A percentile compares a stretch with the other conserved stretches of the same genome.
Conservation (phyloP, 2,329 filamentous ascomycete genomes). For the Colletotrichum limetticola region DNA sequence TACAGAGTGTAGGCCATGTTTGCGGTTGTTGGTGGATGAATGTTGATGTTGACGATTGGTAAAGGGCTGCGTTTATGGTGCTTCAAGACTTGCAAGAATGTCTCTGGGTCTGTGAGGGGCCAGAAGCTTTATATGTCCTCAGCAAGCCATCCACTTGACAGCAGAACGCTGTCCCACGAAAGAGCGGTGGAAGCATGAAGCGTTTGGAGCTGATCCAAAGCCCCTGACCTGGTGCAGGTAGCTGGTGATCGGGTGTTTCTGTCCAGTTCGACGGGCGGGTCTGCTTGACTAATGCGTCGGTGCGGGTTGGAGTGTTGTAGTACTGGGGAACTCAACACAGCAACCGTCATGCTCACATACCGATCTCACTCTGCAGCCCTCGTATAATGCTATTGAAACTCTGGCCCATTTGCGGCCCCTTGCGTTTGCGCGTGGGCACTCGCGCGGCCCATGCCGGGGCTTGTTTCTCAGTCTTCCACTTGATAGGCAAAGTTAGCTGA, state of each 20-base stretch:
- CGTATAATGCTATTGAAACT: background rate
- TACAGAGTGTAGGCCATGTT: conserved; percentile 29
- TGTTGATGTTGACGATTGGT: background rate
- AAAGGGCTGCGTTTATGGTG: background rate
- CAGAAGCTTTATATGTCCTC: conserved; percentile 8
- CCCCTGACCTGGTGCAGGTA: background rate
- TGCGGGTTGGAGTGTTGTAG: background rate
- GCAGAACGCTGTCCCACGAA: background rate
- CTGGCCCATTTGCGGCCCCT: background rate
- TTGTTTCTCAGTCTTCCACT: background rate
- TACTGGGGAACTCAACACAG: background rate
- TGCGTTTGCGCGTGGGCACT: background rate
- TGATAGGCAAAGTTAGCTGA: background rate
- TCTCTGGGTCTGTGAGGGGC: background rate
- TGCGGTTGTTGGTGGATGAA: background rate
- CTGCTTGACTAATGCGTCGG: conserved; percentile 26
- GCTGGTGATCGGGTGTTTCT: conserved; percentile 29
- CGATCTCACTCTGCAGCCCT: background rate
- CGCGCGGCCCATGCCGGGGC: background rate
- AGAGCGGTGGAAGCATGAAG: conserved; percentile 22
- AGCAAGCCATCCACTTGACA: background rate
- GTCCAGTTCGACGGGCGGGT: conserved; percentile 33
- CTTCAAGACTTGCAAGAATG: background rate
- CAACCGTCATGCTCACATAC: background rate
- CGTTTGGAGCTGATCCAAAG: background rate